Percentiles rank a stretch among this genome's conserved stretches.
Conservation (phyloP, 768 basidiomycete genomes). For the Collybia nuda region DNA sequence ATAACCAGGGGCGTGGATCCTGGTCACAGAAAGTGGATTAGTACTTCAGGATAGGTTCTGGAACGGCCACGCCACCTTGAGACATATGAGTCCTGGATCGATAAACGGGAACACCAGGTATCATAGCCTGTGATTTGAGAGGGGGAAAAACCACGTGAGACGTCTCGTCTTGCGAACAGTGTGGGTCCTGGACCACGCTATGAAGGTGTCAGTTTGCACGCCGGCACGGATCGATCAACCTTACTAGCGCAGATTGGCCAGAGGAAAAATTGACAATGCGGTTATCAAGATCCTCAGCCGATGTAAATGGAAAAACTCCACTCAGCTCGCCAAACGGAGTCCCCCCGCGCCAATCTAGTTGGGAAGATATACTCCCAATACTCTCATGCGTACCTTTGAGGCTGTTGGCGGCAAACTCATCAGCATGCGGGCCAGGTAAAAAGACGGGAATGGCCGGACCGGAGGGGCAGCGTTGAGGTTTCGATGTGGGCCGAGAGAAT, state of each 20-base stretch:
- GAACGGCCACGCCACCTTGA: slow-evolving; percentile 31
- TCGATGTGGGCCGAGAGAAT: slow-evolving; percentile 61
- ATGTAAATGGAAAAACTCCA: slow-evolving; percentile 50
- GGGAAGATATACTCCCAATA: slow-evolving; percentile 42
- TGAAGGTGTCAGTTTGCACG: neutral
- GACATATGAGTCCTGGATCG: slow-evolving; percentile 27
- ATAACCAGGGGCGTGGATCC: slow-evolving; percentile 49
- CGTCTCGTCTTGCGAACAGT: slow-evolving; percentile 45
- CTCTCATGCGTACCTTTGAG: slow-evolving; percentile 27
- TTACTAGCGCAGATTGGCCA: slow-evolving; percentile 14
- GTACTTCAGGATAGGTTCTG: slow-evolving; percentile 6
- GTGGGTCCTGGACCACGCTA: slow-evolving; percentile 8
- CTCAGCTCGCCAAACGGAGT: slow-evolving; percentile 56
- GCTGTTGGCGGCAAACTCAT: slow-evolving; percentile 20
- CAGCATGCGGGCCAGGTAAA: slow-evolving; percentile 1
- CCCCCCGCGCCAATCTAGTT: slow-evolving; percentile 53
- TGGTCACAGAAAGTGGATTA: slow-evolving; percentile 19
- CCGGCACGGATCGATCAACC: slow-evolving; percentile 1
- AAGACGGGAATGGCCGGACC: slow-evolving; percentile 33
- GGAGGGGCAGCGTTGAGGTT: slow-evolving; percentile 55
- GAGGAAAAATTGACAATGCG: slow-evolving; percentile 42
- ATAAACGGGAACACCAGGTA: slow-evolving; percentile 31
- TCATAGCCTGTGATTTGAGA: slow-evolving; percentile 34
- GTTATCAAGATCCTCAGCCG: slow-evolving; percentile 25
- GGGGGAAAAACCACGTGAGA: slow-evolving; percentile 59